These are phyloP conservation scores for Tolypocladium sp. DNA, from an alignment of 2,329 filamentous ascomycete genomes.

Conservation along the genomic window DNA sequence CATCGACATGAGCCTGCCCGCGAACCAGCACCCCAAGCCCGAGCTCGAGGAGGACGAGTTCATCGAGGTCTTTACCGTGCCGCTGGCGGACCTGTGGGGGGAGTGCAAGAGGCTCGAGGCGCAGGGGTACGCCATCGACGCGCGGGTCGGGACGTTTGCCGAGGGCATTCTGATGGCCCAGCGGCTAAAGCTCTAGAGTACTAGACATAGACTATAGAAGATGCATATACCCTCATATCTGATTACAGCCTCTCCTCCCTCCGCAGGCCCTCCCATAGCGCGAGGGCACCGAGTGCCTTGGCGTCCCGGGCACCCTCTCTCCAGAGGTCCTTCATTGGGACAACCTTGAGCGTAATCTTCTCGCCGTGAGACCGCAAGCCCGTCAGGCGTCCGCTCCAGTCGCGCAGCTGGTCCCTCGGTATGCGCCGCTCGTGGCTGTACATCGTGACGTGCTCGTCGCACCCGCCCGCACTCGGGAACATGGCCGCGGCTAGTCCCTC, in stretches of 20 bases:
- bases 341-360: constrained; percentile 52
- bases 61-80: constrained; percentile 68
- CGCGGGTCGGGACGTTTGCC: constrained; percentile 66
- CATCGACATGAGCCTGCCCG: constrained; percentile 59
- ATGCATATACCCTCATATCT: neutral
- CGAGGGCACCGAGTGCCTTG: constrained; percentile 50
- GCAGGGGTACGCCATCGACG: constrained; percentile 71
- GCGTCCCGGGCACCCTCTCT: constrained; percentile 46
- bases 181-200: constrained; percentile 32
- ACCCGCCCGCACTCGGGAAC: constrained; percentile 50
- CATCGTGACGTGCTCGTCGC: constrained; percentile 51
- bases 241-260: constrained; percentile 33
- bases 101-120: constrained; percentile 58
- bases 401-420: constrained; percentile 35
- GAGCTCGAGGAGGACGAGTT: constrained; percentile 73
- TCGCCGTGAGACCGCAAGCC: constrained; percentile 49
- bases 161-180: constrained; percentile 70
- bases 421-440: constrained; percentile 48
- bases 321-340: constrained; percentile 49
- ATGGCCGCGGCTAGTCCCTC: constrained; percentile 37
- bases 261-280: constrained; percentile 47
- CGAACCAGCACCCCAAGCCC: constrained; percentile 61
- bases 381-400: constrained; percentile 49
- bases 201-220: neutral
- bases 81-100: constrained; percentile 52